phyloP scores from a whole-genome alignment of 169 alveolate species.

The Plasmodium gonderi region DNA sequence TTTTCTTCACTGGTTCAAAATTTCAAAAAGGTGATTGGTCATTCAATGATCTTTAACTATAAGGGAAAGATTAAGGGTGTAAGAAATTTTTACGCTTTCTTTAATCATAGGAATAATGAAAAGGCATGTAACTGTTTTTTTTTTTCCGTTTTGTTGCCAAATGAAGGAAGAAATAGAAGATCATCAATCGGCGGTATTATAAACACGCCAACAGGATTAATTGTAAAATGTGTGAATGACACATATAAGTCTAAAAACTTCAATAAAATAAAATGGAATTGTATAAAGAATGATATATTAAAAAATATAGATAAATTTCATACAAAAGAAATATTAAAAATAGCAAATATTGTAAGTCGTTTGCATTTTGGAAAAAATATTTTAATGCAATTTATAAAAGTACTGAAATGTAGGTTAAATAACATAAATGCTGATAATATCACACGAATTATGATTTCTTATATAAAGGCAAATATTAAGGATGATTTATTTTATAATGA shows the following conservation, averaged over 20 bases:
- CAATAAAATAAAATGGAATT: slow-evolving; percentile 72
- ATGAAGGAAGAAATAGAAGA: neutral
- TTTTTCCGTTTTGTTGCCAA: neutral
- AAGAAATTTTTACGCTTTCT: neutral
- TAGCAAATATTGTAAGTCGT: slow-evolving; percentile 47
- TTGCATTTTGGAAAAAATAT: slow-evolving; percentile 46
- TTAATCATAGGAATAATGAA: neutral
- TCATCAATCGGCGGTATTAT: neutral
- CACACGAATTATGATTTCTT: slow-evolving; percentile 15
- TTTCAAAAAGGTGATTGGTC: neutral
- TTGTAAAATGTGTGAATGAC: slow-evolving; percentile 66
- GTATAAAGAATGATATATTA: slow-evolving; percentile 46
- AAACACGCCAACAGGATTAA: slow-evolving; percentile 33
- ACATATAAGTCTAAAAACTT: slow-evolving; percentile 63
- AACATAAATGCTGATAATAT: slow-evolving; percentile 2
- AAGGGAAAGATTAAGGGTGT: neutral
- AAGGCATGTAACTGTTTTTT: neutral
- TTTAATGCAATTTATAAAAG: slow-evolving; percentile 19
- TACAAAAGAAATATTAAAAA: slow-evolving; percentile 31
- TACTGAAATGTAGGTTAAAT: neutral
- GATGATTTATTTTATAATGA: slow-evolving; percentile 26
- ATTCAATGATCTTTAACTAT: neutral
- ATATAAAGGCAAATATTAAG: slow-evolving; percentile 46
- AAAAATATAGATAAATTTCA: slow-evolving; percentile 46
- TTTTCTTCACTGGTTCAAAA: neutral